Evolutionary conservation across 139 green algal species (phyloP).

Genomic region (Nannochloris sp.): DNA sequence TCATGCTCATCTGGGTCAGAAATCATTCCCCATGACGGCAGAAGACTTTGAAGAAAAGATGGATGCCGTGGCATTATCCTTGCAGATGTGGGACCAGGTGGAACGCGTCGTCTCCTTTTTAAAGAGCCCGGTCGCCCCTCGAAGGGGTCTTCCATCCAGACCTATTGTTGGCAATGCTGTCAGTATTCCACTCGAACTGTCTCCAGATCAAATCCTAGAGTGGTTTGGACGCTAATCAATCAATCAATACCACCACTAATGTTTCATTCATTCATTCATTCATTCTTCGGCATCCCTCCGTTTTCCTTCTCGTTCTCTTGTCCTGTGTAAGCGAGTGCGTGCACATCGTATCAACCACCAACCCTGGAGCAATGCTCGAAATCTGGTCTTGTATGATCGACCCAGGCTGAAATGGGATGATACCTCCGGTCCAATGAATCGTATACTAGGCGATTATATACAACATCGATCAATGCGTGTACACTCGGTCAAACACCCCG

Average conservation of each 20-base stretch:
- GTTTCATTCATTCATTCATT: neutral
- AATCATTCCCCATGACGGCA: slow-evolving; percentile 35
- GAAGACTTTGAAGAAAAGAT: slow-evolving; percentile 38
- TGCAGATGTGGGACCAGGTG: slow-evolving; percentile 24
- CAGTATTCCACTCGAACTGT: slow-evolving; percentile 28
- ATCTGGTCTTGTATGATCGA: too few species aligned
- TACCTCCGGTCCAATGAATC: too few species aligned
- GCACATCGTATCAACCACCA: too few species aligned
- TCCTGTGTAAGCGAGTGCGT: too few species aligned
- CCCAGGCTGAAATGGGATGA: too few species aligned
- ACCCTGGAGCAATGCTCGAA: too few species aligned
- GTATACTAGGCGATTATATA: too few species aligned
- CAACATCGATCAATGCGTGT: too few species aligned
- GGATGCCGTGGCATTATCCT: slow-evolving; percentile 26
- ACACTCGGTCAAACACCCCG: too few species aligned
- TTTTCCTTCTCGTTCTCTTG: too few species aligned
- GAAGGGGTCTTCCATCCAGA: slow-evolving; percentile 25
- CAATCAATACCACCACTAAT: neutral
- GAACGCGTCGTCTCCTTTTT: slow-evolving; percentile 24
- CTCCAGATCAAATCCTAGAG: slow-evolving; percentile 13
- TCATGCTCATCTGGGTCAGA: slow-evolving; percentile 29
- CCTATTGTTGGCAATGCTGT: slow-evolving; percentile 37
- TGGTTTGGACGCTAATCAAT: slow-evolving; percentile 18
- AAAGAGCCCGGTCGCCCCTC: slow-evolving; percentile 13
- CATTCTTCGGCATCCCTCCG: neutral